Percentiles rank a stretch among this genome's conserved stretches.
These are phyloP conservation scores for Pichia sporocuriosa DNA, from an alignment of 805 yeast species.

Conservation along the genomic window DNA sequence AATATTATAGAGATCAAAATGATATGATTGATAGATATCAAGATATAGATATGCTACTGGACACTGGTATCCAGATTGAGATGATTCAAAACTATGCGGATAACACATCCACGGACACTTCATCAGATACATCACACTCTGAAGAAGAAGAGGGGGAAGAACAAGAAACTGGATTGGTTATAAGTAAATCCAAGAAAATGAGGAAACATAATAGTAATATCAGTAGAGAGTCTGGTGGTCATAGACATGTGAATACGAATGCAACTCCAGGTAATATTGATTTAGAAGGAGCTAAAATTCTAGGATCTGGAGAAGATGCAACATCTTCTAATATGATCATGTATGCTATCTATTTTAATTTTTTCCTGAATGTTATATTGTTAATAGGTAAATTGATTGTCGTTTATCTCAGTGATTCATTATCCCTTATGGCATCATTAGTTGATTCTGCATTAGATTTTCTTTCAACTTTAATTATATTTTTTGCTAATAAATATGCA, in stretches of 20 bases:
- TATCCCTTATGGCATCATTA: conserved; percentile 71
- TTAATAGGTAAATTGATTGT: conserved; percentile 56
- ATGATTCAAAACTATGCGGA: conserved; percentile 57
- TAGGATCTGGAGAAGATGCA: conserved; percentile 39
- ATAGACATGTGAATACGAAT: not conserved
- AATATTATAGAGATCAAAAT: conserved; percentile 55
- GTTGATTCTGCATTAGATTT: conserved; percentile 73
- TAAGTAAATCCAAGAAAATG: not conserved
- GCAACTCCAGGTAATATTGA: conserved; percentile 55
- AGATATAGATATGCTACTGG: conserved; percentile 60
- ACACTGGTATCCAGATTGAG: conserved; percentile 59
- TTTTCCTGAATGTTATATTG: conserved; percentile 50
- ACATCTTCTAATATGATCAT: conserved; percentile 35
- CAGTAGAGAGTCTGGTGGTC: not conserved
- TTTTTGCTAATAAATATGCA: conserved; percentile 48
- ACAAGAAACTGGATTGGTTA: not conserved
- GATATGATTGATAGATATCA: conserved; percentile 47
- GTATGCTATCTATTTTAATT: conserved; percentile 58
- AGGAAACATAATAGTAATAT: not conserved
- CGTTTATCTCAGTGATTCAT: conserved; percentile 57
- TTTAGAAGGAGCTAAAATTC: conserved; percentile 47
- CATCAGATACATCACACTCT: conserved; percentile 19
- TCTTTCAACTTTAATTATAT: conserved; percentile 67
- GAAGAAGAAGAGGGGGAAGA: conserved; percentile 8
- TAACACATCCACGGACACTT: conserved; percentile 13